These are phyloP conservation scores for Cucumis cinereus DNA, from an alignment of 306 rosid genomes.

Conservation along the genomic window DNA sequence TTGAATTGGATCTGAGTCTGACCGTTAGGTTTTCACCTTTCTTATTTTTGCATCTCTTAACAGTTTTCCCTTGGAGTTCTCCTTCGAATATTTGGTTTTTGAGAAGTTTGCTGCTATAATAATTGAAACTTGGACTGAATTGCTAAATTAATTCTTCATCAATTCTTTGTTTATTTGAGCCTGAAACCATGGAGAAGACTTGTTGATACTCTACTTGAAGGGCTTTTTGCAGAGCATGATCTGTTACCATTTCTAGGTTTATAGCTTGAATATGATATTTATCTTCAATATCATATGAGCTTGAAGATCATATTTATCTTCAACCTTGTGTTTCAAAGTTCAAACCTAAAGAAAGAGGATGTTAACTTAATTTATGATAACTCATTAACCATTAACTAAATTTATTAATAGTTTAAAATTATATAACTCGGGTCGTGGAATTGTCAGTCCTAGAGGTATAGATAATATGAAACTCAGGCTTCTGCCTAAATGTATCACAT, in stretches of 20 bases:
- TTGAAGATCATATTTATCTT: too few relatives aligned
- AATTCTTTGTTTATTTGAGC: neutral
- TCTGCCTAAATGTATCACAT: neutral
- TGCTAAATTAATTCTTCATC: neutral
- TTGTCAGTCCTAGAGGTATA: neutral
- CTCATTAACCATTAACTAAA: too few relatives aligned
- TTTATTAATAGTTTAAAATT: too few relatives aligned
- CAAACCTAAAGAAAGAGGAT: neutral
- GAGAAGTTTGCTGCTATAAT: neutral
- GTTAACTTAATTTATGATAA: neutral
- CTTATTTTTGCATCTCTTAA: neutral
- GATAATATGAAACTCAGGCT: neutral
- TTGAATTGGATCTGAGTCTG: neutral
- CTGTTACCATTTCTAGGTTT: neutral
- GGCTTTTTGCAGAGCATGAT: neutral
- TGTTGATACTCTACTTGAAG: neutral
- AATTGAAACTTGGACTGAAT: neutral
- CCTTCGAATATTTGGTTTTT: neutral
- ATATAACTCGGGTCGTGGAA: neutral
- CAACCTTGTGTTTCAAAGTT: neutral
- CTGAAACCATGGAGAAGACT: neutral
- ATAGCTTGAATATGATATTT: neutral
- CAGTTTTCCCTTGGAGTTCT: neutral
- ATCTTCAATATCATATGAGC: neutral
- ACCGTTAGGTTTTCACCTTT: neutral